These are phyloP conservation scores for Serendipita vermifera DNA, from an alignment of 768 basidiomycete genomes.

Conservation along the genomic window DNA sequence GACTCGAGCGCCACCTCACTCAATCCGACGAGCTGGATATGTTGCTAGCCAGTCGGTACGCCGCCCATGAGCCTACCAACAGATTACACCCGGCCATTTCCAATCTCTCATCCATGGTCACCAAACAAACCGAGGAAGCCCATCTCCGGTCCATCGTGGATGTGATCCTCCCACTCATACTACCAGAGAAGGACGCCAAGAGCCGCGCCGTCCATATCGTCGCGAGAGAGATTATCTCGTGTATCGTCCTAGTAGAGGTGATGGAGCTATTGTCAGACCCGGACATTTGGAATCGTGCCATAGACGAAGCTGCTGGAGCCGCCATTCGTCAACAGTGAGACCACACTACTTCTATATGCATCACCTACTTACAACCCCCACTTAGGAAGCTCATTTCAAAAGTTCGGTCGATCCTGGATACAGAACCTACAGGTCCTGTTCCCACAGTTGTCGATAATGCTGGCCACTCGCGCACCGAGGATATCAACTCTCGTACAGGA, in stretches of 20 bases:
- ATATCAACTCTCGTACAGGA: conserved; percentile 72
- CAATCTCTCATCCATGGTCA: conserved; percentile 78
- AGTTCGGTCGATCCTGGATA: conserved; percentile 72
- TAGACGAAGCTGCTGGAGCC: conserved; percentile 78
- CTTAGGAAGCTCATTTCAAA: conserved; percentile 71
- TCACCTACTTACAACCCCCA: background rate
- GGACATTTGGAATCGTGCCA: conserved; percentile 90
- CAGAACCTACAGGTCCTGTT: conserved; percentile 51
- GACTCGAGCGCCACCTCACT: conserved; percentile 66
- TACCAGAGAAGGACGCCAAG: conserved; percentile 61
- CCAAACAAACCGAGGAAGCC: conserved; percentile 77
- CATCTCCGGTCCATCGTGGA: conserved; percentile 66
- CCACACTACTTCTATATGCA: background rate
- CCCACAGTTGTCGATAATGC: conserved; percentile 25
- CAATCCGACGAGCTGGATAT: conserved; percentile 86
- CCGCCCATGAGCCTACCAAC: conserved; percentile 41
- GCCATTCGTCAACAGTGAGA: conserved; percentile 56
- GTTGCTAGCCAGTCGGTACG: conserved; percentile 70
- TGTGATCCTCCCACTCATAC: conserved; percentile 51
- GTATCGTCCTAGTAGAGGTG: conserved; percentile 69
- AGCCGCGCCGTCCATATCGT: conserved; percentile 62
- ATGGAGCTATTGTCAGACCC: conserved; percentile 91
- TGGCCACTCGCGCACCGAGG: conserved; percentile 38
- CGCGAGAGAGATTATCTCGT: conserved; percentile 70
- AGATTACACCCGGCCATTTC: conserved; percentile 77